Evolutionary conservation across 2,329 filamentous ascomycete genomes (phyloP), one percentile per base, ranked within the genome.

Genomic region (Torrubiellomyces zombiae): DNA sequence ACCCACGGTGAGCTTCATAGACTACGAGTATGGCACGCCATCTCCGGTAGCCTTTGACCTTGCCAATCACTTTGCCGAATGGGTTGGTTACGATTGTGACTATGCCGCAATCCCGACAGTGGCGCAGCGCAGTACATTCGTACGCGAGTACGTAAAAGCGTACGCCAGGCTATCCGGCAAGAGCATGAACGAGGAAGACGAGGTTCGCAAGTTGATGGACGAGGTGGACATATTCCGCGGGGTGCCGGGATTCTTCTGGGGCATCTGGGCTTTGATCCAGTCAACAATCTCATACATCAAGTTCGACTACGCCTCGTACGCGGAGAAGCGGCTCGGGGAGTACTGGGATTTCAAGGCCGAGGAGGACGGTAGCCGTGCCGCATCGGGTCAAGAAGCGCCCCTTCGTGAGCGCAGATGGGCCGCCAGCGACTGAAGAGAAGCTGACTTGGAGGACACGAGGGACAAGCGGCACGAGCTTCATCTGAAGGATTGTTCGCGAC

Each of bases 61-160:
- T 38, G 77, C 86, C 25, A 98, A 98, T 55, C 89, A 98, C 59
- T 93, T 98, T 47, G 83, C 89, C 23, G 89, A 98, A 55, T 98
- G 89, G 86, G 85, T 77, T 31, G 89, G 89, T 29, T 94, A 94
- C 44, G 82, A 92, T 40, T 98, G 89, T 59, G 83, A 95, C 51
- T 85, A 79, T 55, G 69, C 56, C 40, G 75, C 76, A 37, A 64
- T 95, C 28, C 89, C 89, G 5, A 89, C 80, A 1, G 67, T 66
- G 33, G 58, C 71, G 12, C 72, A 86, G 39, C 75, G 89, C 15
- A 67, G 70, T 21, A 69, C 75, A 27, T 98, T 98, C 51, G 67
- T 95, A 31, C 59, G 64, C 34, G 76, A 86, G 44, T 98, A 98
- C 45, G 66, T 93, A 15, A 60, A 61, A 32, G 70, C 75, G 32